phyloP scores from a whole-genome alignment of 2,329 filamentous ascomycete genomes.

The Fusarium pseudonygamai region DNA sequence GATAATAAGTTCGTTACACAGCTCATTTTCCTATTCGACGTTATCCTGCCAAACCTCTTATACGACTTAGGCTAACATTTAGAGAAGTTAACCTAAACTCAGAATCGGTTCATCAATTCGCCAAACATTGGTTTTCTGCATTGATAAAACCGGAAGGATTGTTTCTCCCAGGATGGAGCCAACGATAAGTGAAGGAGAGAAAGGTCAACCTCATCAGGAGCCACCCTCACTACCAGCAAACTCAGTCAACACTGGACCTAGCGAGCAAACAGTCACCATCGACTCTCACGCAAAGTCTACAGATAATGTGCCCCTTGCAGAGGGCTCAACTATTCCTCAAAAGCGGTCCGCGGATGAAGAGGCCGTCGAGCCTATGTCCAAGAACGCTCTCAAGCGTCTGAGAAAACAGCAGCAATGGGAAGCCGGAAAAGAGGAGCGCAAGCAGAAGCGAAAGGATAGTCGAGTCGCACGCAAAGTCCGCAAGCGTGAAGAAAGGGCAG shows the following conservation, averaged over 20 bases:
- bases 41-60: background rate
- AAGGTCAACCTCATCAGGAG: background rate
- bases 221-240: background rate
- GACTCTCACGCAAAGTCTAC: background rate
- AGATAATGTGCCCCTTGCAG: background rate
- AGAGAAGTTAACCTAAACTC: background rate
- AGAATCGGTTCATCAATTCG: background rate
- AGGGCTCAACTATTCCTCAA: constrained; percentile 1
- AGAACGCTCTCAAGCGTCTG: constrained; percentile 86
- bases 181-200: background rate
- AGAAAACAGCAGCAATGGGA: constrained; percentile 80
- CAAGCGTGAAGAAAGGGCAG: constrained; percentile 60
- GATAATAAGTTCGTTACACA: background rate
- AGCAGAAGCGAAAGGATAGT: constrained; percentile 64
- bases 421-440: constrained; percentile 69
- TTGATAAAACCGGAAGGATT: background rate
- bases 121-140: background rate
- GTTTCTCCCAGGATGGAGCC: background rate
- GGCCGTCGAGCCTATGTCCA: constrained; percentile 66
- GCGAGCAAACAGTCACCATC: background rate
- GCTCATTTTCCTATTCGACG: background rate
- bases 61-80: background rate
- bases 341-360: constrained; percentile 17
- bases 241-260: background rate
- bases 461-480: constrained; percentile 58